Evolutionary conservation across 23 red algal species (phyloP).

Genomic region (Cyanidioschyzon merolae): DNA sequence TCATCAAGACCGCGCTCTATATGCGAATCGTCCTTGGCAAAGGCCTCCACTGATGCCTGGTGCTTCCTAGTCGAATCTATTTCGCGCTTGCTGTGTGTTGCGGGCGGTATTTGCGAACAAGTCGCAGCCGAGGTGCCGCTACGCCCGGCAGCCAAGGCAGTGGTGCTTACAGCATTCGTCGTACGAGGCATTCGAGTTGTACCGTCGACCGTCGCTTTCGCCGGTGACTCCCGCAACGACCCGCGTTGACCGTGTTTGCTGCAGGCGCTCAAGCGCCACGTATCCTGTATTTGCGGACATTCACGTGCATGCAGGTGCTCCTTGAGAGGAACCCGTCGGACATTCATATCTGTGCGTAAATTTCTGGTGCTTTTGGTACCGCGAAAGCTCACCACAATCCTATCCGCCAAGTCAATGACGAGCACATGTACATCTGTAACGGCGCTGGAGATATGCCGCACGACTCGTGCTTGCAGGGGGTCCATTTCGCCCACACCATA

Average conservation of each 20-base stretch:
- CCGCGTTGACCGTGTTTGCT: background rate
- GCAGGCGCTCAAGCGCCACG: background rate
- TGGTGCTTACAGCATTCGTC: too few relatives aligned
- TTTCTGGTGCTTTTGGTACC: slow-evolving; percentile 6
- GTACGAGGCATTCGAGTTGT: too few relatives aligned
- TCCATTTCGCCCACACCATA: background rate
- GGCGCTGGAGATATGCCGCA: background rate
- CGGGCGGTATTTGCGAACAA: too few relatives aligned
- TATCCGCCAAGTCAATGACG: background rate
- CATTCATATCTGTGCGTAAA: background rate
- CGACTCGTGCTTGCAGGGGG: background rate
- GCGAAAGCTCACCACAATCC: slow-evolving; percentile 12
- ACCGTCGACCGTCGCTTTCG: too few relatives aligned
- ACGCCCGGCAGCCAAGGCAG: too few relatives aligned
- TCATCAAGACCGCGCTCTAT: too few relatives aligned
- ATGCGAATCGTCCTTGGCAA: too few relatives aligned
- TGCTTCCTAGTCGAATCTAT: too few relatives aligned
- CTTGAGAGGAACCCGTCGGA: background rate
- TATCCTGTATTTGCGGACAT: background rate
- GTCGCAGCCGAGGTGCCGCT: too few relatives aligned
- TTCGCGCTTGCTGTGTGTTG: too few relatives aligned
- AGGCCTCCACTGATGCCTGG: too few relatives aligned
- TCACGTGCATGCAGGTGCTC: background rate
- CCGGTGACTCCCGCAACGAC: background rate
- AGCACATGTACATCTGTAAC: background rate